Evolutionary conservation across 176 grass and related monocot genomes (phyloP).

Genomic region (Sorghum bicolor): DNA sequence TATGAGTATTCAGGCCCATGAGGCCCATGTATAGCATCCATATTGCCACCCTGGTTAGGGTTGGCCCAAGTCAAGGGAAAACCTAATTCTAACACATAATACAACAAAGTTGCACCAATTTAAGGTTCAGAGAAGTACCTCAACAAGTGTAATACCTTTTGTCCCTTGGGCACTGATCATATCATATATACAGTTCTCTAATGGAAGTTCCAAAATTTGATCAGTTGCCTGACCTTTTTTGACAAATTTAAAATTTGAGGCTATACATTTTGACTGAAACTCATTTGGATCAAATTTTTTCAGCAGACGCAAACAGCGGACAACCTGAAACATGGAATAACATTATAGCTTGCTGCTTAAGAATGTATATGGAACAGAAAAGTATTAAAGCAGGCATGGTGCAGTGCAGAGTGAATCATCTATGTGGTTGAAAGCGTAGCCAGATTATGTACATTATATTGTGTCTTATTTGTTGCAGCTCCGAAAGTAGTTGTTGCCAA

Average conservation of each 20-base stretch:
- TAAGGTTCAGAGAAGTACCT: conserved; percentile 58
- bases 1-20: too few relatives aligned
- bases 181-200: conserved; percentile 89
- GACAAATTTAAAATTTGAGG: conserved; percentile 50
- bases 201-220: conserved; percentile 82
- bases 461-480: neutral
- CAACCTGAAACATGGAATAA: conserved; percentile 50
- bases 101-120: neutral
- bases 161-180: conserved; percentile 82
- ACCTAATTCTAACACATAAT: conserved; percentile 12
- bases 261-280: conserved; percentile 62
- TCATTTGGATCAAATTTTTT: conserved; percentile 84
- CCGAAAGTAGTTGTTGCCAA: neutral
- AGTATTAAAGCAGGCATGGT: conserved; percentile 4
- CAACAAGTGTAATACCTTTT: conserved; percentile 87
- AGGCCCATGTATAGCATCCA: too few relatives aligned
- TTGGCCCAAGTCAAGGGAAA: too few relatives aligned
- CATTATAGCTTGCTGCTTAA: conserved; percentile 5
- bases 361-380: conserved; percentile 5
- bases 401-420: neutral
- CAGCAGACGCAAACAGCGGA: conserved; percentile 73
- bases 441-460: neutral
- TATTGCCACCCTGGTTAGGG: too few relatives aligned
- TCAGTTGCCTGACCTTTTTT: conserved; percentile 78
- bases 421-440: neutral